phyloP scores from a whole-genome alignment of 805 yeast species.

The Candida adriatica region DNA sequence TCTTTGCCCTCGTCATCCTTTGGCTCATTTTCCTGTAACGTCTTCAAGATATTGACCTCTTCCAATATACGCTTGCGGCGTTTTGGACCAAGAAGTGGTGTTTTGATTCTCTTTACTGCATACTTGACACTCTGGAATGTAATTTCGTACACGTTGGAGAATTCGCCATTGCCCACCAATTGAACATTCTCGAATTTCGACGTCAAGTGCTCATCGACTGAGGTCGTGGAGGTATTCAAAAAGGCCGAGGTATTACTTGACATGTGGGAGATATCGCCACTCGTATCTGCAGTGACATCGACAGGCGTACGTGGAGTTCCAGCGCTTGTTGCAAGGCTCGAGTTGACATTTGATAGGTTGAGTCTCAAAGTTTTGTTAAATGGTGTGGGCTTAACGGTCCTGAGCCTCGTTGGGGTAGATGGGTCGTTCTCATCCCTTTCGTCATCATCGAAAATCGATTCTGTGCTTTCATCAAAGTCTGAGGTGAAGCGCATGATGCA shows the following conservation, averaged over 20 bases:
- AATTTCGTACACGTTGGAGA: constrained; percentile 82
- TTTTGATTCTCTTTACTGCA: constrained; percentile 85
- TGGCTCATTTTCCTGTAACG: constrained; percentile 33
- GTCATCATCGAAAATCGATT: constrained; percentile 22
- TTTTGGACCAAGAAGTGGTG: constrained; percentile 48
- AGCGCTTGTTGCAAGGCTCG: constrained; percentile 17
- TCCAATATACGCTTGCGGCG: constrained; percentile 58
- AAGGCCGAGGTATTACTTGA: constrained; percentile 17
- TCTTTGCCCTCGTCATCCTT: constrained; percentile 58
- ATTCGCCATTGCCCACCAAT: constrained; percentile 79
- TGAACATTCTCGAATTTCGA: constrained; percentile 55
- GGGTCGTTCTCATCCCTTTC: constrained; percentile 26
- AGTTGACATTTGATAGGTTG: constrained; percentile 8
- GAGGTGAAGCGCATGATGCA: constrained; percentile 33
- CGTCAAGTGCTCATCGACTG: constrained; percentile 36
- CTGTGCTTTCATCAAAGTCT: constrained; percentile 33
- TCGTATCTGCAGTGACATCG: constrained; percentile 16
- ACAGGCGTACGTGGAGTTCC: constrained; percentile 27
- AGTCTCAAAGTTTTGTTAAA: constrained; percentile 11
- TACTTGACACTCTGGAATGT: constrained; percentile 56
- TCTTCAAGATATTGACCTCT: constrained; percentile 66
- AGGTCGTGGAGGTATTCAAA: constrained; percentile 18
- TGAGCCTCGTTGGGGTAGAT: constrained; percentile 37
- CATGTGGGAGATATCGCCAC: constrained; percentile 16
- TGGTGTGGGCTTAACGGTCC: constrained; percentile 11